phyloP scores from a whole-genome alignment of 441 rosid genomes.

The Kokia cookei region DNA sequence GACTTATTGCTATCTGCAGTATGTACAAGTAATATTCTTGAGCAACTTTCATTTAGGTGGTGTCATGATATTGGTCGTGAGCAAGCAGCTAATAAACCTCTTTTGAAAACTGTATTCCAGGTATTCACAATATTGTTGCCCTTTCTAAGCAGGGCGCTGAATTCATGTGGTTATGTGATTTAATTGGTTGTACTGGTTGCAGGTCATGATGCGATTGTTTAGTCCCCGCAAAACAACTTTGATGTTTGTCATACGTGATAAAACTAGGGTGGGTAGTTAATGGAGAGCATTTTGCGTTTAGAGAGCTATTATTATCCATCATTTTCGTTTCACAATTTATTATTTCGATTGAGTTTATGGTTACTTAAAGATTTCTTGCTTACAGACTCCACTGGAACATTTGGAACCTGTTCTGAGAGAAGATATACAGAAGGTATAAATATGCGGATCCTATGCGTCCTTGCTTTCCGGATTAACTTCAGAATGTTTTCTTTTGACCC shows the following conservation, averaged over 20 bases:
- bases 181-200: slow-evolving; percentile 11
- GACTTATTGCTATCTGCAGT: neutral
- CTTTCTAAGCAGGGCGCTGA: neutral
- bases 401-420: slow-evolving; percentile 93
- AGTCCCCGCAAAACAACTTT: slow-evolving; percentile 98
- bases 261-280: slow-evolving; percentile 65
- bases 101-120: slow-evolving; percentile 96
- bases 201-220: slow-evolving; percentile 99
- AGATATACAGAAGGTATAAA: slow-evolving; percentile 88
- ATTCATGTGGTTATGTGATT: neutral
- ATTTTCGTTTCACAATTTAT: neutral
- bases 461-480: neutral
- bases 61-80: slow-evolving; percentile 98
- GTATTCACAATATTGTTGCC: slow-evolving; percentile 28
- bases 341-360: neutral
- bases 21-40: neutral
- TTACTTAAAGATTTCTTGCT: slow-evolving; percentile 13
- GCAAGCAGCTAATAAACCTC: slow-evolving; percentile 98
- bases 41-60: slow-evolving; percentile 53
- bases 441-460: slow-evolving; percentile 10
- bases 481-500: slow-evolving; percentile 6
- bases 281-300: neutral
- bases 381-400: slow-evolving; percentile 92
- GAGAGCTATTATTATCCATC: neutral
- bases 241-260: slow-evolving; percentile 98